Conservation (phyloP, 305 asterid genomes). For the Salvia sclarea region DNA sequence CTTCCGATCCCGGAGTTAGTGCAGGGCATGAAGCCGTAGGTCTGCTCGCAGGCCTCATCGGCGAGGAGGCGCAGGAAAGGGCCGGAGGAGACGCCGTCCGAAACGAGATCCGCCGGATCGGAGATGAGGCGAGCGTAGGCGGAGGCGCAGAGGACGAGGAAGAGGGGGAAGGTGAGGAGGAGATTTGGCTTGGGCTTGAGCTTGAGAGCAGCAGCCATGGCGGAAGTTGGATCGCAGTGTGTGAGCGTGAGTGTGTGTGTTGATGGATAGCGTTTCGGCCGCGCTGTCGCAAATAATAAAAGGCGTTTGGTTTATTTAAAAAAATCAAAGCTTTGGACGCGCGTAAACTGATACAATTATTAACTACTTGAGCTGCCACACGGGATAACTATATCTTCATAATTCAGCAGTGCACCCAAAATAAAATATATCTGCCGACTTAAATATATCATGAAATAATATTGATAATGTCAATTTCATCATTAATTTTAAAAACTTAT, state of each 20-base stretch:
- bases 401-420: too few relatives aligned
- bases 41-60: slow-evolving; percentile 74
- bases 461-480: too few relatives aligned
- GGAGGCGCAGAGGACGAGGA: slow-evolving; percentile 48
- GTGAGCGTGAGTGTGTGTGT: neutral
- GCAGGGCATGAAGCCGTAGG: slow-evolving; percentile 92
- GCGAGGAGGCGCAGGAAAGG: slow-evolving; percentile 47
- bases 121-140: slow-evolving; percentile 52
- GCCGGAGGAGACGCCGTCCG: slow-evolving; percentile 47
- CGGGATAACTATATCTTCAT: too few relatives aligned
- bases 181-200: slow-evolving; percentile 17
- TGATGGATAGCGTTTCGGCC: neutral
- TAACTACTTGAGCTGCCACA: neutral
- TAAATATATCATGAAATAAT: too few relatives aligned
- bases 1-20: slow-evolving; percentile 73
- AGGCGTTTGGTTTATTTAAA: neutral
- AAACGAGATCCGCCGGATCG: slow-evolving; percentile 50
- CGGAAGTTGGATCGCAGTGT: neutral
- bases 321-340: neutral
- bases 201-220: slow-evolving; percentile 26
- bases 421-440: too few relatives aligned
- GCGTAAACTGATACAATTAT: neutral
- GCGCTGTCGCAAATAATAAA: neutral
- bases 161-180: neutral
- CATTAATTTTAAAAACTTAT: too few relatives aligned